These are phyloP conservation scores for Crithidia bombi DNA, from an alignment of 208 protist genomes.

Conservation along the genomic window DNA sequence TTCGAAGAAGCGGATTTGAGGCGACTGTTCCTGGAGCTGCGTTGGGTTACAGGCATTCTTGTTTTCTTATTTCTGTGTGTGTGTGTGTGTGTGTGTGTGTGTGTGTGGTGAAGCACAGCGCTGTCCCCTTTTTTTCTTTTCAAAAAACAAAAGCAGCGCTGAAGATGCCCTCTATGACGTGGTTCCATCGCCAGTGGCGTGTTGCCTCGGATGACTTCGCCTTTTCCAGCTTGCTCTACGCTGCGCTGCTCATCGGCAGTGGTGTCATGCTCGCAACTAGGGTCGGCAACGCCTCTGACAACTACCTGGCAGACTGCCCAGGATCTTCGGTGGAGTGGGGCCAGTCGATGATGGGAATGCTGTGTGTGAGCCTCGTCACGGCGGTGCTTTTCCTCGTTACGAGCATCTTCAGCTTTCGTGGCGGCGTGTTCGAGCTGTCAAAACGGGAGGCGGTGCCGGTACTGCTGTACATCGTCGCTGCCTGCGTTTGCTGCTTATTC, in stretches of 20 bases:
- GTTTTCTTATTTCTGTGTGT: too few relatives aligned
- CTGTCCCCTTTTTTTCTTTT: slow-evolving; percentile 11
- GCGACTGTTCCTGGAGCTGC: too few relatives aligned
- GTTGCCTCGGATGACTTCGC: slow-evolving; percentile 77
- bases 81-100: too few relatives aligned
- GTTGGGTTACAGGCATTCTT: too few relatives aligned
- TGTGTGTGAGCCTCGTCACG: slow-evolving; percentile 38
- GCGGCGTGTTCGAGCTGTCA: slow-evolving; percentile 69
- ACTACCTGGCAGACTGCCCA: slow-evolving; percentile 24
- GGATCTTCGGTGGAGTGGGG: slow-evolving; percentile 15
- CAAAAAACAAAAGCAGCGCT: too few relatives aligned
- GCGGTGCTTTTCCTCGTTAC: slow-evolving; percentile 47
- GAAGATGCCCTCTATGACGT: slow-evolving; percentile 86
- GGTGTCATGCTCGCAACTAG: slow-evolving; percentile 25
- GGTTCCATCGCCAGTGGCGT: slow-evolving; percentile 77
- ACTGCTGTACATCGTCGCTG: slow-evolving; percentile 59
- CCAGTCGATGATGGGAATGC: slow-evolving; percentile 36
- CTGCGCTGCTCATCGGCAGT: slow-evolving; percentile 32
- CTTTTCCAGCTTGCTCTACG: slow-evolving; percentile 63
- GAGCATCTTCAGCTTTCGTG: slow-evolving; percentile 52
- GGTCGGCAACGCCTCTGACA: slow-evolving; percentile 14
- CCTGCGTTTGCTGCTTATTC: slow-evolving; percentile 30
- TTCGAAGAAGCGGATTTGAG: too few relatives aligned
- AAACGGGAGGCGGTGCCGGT: slow-evolving; percentile 60
- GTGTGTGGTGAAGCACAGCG: too few relatives aligned